Base-by-base conservation (phyloP, 805 yeast genomes). In the Danielia oregonensis region DNA sequence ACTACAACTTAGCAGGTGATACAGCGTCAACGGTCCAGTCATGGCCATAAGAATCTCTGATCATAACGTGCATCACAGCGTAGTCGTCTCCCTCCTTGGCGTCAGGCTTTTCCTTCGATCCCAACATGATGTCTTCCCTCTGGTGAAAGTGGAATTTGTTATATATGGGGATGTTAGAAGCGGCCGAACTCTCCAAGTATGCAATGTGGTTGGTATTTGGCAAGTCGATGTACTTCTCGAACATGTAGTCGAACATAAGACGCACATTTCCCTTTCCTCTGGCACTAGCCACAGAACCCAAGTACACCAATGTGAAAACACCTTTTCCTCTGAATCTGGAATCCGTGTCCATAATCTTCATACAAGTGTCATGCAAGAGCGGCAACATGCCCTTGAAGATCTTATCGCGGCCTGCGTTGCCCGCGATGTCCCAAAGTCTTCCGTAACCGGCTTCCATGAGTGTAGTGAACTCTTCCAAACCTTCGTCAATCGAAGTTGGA, bases 191-290 rank as follows among this genome's bases (percentile, higher is more conserved):
- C 48, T 76, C 81, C 48, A 76, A 59, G 43, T 76, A 76, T 4
- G 72, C 49, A n/a, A 65, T 52, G 32, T 61, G 52, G 39, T 60
- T 50, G 13, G 42, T 36, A 10, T 59, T 60, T 7, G 48, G 47
- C 16, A 55, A 55, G 43, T 76, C 79, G 33, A 76, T 59, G 49
- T 67, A 61, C 34, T 67, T 61, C 22, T 55, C 49, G 44, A 69
- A 72, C 71, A 72, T 66, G 47, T 61, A 68, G 5, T 74, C 71
- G 43, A 76, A 68, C 50, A 74, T 57, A 17, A 62, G 63, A 30
- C 79, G 54, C 8, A 65, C 74, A 46, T 76, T 75, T 13, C 81
- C 81, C 48, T 75, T 75, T 23, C 81, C 81, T 43, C 78, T 61
- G 5, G 79, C 76, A 12, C 51, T 34, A 17, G 48, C 55, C 5